Percentiles rank a stretch among this genome's conserved stretches.
These are phyloP conservation scores for Solanum piurae DNA, from an alignment of 257 asterid genomes.

Conservation along the genomic window DNA sequence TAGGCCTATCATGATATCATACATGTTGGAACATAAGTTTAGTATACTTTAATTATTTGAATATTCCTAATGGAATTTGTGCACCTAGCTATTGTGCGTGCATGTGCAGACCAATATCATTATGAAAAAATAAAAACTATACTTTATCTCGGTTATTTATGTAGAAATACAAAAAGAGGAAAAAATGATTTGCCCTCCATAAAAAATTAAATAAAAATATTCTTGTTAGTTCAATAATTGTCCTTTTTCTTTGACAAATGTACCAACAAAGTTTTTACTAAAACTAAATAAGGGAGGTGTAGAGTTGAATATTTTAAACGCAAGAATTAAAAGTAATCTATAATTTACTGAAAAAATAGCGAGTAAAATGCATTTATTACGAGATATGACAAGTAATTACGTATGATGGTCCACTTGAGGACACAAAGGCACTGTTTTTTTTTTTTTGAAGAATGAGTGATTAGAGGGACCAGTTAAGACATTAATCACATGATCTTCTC, in stretches of 20 bases:
- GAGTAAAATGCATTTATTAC: background rate
- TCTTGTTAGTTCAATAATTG: background rate
- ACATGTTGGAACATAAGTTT: background rate
- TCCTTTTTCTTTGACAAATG: background rate
- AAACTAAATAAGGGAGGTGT: background rate
- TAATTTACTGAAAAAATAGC: background rate
- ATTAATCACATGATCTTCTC: background rate
- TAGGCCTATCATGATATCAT: background rate
- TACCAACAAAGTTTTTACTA: background rate
- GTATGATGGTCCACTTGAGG: background rate
- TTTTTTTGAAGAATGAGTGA: background rate
- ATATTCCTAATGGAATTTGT: background rate
- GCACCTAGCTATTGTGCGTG: background rate
- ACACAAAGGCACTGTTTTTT: background rate
- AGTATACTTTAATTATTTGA: background rate
- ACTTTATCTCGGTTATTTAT: background rate
- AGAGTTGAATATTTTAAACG: background rate
- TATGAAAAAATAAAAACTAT: background rate
- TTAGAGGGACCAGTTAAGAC: background rate
- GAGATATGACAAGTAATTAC: background rate
- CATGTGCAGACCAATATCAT: background rate
- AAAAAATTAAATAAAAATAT: background rate
- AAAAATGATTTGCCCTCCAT: background rate
- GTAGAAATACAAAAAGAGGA: background rate
- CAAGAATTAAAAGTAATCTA: background rate